phyloP scores from a whole-genome alignment of 169 alveolate species.

The Babesia gibsoni region DNA sequence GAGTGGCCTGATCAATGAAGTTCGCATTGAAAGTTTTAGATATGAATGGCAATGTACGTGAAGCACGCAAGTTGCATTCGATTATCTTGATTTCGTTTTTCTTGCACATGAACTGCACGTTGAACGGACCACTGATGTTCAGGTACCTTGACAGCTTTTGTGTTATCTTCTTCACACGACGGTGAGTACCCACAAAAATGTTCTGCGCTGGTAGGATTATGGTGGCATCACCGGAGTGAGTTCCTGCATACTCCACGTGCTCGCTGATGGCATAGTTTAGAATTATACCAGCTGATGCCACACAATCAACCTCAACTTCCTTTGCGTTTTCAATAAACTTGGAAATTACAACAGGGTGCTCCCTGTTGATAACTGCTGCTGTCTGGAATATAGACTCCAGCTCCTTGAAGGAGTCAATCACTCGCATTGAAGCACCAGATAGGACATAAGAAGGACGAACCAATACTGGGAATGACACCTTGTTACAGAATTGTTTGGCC shows the following conservation, averaged over 20 bases:
- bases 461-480: slow-evolving; percentile 83
- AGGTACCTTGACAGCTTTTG: slow-evolving; percentile 82
- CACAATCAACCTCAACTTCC: slow-evolving; percentile 86
- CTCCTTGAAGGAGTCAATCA: slow-evolving; percentile 73
- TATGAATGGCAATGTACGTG: slow-evolving; percentile 85
- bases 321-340: slow-evolving; percentile 79
- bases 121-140: slow-evolving; percentile 85
- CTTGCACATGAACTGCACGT: slow-evolving; percentile 87
- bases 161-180: slow-evolving; percentile 77
- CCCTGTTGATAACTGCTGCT: slow-evolving; percentile 84
- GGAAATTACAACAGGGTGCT: slow-evolving; percentile 84
- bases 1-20: slow-evolving; percentile 83
- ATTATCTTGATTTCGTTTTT: slow-evolving; percentile 82
- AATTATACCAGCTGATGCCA: slow-evolving; percentile 77
- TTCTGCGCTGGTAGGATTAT: slow-evolving; percentile 86
- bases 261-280: slow-evolving; percentile 86
- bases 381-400: slow-evolving; percentile 73
- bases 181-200: slow-evolving; percentile 85
- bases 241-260: slow-evolving; percentile 88
- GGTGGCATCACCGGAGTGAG: slow-evolving; percentile 90
- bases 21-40: slow-evolving; percentile 78
- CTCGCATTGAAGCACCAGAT: slow-evolving; percentile 89
- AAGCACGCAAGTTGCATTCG: slow-evolving; percentile 87
- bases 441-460: slow-evolving; percentile 88
- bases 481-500: slow-evolving; percentile 68